These are phyloP conservation scores for Eutrema salsugineum DNA, from an alignment of 441 rosid genomes.

Conservation along the genomic window DNA sequence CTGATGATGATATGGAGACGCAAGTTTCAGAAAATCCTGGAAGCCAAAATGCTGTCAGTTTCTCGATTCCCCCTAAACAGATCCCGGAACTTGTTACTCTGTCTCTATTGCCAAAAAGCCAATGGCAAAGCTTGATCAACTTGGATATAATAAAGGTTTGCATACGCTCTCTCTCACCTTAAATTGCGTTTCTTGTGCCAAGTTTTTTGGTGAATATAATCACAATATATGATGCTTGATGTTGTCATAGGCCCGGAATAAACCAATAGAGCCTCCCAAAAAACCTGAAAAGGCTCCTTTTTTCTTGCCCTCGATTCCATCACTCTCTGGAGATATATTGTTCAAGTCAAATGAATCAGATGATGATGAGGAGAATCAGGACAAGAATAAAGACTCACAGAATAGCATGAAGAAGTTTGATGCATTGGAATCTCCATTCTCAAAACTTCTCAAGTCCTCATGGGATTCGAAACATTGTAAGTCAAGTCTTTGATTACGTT, in stretches of 20 bases:
- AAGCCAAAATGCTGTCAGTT: slow-evolving; percentile 29
- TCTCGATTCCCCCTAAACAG: slow-evolving; percentile 42
- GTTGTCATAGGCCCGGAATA: slow-evolving; percentile 66
- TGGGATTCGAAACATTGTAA: slow-evolving; percentile 58
- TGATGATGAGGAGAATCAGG: slow-evolving; percentile 33
- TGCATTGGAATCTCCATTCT: slow-evolving; percentile 44
- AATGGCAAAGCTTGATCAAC: slow-evolving; percentile 97
- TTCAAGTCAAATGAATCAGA: slow-evolving; percentile 61
- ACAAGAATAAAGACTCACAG: slow-evolving; percentile 23
- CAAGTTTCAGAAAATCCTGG: slow-evolving; percentile 35
- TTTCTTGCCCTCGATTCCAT: slow-evolving; percentile 86
- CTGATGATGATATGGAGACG: slow-evolving; percentile 38
- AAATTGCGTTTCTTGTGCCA: not conserved
- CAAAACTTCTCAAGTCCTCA: slow-evolving; percentile 60
- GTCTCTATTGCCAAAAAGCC: slow-evolving; percentile 90
- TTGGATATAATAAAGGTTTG: slow-evolving; percentile 92
- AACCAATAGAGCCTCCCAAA: slow-evolving; percentile 94
- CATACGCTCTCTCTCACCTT: not conserved
- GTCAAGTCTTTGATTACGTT: slow-evolving; percentile 15
- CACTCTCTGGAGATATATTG: slow-evolving; percentile 83
- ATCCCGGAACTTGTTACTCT: slow-evolving; percentile 94
- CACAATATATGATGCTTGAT: slow-evolving; percentile 2
- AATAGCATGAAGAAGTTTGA: slow-evolving; percentile 33
- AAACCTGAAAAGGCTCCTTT: slow-evolving; percentile 91
- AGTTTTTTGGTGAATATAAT: not conserved